A percentile compares a stretch with the other conserved stretches of the same genome.
These are phyloP conservation scores for Polymyxa betae DNA, from an alignment of 208 protist genomes.

Conservation along the genomic window DNA sequence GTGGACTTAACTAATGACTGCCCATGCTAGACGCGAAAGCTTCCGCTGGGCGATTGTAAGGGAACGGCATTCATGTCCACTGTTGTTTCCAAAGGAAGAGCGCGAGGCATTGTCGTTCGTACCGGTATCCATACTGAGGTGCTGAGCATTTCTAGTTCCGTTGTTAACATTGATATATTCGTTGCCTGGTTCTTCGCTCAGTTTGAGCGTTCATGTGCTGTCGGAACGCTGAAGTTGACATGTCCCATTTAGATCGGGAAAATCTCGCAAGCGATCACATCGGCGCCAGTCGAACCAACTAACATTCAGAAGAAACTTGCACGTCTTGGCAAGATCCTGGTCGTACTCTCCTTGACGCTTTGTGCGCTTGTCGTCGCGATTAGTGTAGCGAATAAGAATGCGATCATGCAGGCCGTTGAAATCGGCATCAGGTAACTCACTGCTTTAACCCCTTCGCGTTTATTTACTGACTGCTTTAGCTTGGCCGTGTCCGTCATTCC, in stretches of 20 bases:
- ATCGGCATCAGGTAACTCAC: conserved; percentile 70
- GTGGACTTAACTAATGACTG: neutral
- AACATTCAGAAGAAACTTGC: conserved; percentile 74
- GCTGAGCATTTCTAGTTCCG: too few relatives aligned
- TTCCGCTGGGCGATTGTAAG: conserved; percentile 22
- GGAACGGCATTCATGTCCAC: conserved; percentile 85
- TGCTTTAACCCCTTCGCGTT: neutral
- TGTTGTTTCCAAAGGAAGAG: conserved; percentile 83
- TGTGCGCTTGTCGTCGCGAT: conserved; percentile 65
- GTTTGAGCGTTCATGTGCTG: neutral
- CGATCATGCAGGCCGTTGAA: conserved; percentile 66
- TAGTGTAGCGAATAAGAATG: conserved; percentile 83
- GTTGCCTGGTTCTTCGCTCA: neutral
- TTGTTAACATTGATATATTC: too few relatives aligned
- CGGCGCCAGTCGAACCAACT: conserved; percentile 83
- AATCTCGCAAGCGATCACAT: conserved; percentile 73
- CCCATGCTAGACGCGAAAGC: neutral
- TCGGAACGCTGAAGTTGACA: neutral
- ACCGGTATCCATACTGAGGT: conserved; percentile 86
- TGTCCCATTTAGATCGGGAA: conserved; percentile 76
- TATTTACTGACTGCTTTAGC: neutral
- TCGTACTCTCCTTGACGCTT: conserved; percentile 81
- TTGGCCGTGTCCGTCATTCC: conserved; percentile 93
- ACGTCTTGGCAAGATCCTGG: conserved; percentile 91
- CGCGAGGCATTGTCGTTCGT: conserved; percentile 83